Percentiles rank a stretch among this genome's conserved stretches.
Conservation (phyloP, 2,329 filamentous ascomycete genomes). For the Dactylellina sp. region DNA sequence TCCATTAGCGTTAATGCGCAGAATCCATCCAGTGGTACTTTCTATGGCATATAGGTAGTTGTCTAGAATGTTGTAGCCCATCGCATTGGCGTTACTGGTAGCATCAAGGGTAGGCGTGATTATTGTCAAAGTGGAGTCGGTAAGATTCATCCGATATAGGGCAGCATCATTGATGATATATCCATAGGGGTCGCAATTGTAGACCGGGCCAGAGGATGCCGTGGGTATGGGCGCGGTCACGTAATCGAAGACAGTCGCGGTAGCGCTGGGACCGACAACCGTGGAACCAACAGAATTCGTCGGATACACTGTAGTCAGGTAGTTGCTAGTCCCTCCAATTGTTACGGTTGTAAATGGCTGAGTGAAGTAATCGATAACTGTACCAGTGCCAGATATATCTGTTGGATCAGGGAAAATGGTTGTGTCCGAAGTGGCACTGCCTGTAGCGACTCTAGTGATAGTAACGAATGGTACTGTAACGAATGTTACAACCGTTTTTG, state of each 20-base stretch:
- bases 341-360: neutral
- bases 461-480: too few relatives aligned
- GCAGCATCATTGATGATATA: slow-evolving; percentile 8
- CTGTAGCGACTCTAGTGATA: too few relatives aligned
- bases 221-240: neutral
- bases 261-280: neutral
- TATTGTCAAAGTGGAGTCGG: neutral
- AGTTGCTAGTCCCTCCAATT: neutral
- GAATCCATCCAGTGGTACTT: neutral
- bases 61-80: slow-evolving; percentile 28
- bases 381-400: too few relatives aligned
- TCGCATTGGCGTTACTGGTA: neutral
- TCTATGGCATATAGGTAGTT: slow-evolving; percentile 20
- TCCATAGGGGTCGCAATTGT: slow-evolving; percentile 4
- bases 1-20: slow-evolving; percentile 2
- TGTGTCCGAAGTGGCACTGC: too few relatives aligned
- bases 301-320: neutral
- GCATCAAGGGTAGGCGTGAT: slow-evolving; percentile 4
- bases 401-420: too few relatives aligned
- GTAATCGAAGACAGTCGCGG: slow-evolving; percentile 14
- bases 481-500: too few relatives aligned
- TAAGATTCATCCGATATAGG: slow-evolving; percentile 6
- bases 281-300: neutral
- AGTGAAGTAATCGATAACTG: slow-evolving; percentile 11
- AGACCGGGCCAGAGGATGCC: neutral